Base-by-base conservation (phyloP, 176 grass and related monocot species). In the Oryza glaberrima region DNA sequence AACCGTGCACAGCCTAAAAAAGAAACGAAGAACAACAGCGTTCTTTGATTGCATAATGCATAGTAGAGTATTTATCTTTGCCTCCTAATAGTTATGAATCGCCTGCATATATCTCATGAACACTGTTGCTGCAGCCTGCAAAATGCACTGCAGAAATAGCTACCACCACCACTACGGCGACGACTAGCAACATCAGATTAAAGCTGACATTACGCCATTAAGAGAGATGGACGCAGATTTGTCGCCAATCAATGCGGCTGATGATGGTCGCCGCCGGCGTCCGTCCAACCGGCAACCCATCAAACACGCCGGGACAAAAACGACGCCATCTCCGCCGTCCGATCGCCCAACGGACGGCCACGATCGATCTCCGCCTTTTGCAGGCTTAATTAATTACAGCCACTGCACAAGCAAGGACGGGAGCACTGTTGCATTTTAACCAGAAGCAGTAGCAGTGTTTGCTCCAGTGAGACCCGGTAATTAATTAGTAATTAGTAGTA, bases 371-470 rank as follows among this genome's bases (percentile, higher is more conserved):
- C 4, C 22, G 60, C 70, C 11, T 67, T 67, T 47, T 48, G 60
- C 77, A 67, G 43, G 14, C 5, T 72, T 82, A 72, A 82, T 30
- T 65, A 26, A 82, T 30, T 65, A 26, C 70, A 40, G 43, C 20
- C 51, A 51, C 80, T 63, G 80, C 51, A 4, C 0, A 13, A 9
- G 65, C 45, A 60, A 45, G 77, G 70, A 86, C 61, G 12, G 0
- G 51, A 11, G 3, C 61, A 47, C 72, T 82, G 25, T 69, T 76
- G 17, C 85, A 76, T 81, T 87, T 81, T 87, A 76, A 74, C 36
- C 68, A 26, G 0, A 12, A 49, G 47, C 47, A 14, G 47, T 49
- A 48, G 38, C 11, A 13, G 12, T 60, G 19, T 60, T 60, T 60
- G 19, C 56, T n/a, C n/a, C 56, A 22, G 56, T 9, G 56, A 60